These are phyloP conservation scores for Dianthus caryophyllus DNA, from an alignment of 148 eudicot species.

Conservation along the genomic window DNA sequence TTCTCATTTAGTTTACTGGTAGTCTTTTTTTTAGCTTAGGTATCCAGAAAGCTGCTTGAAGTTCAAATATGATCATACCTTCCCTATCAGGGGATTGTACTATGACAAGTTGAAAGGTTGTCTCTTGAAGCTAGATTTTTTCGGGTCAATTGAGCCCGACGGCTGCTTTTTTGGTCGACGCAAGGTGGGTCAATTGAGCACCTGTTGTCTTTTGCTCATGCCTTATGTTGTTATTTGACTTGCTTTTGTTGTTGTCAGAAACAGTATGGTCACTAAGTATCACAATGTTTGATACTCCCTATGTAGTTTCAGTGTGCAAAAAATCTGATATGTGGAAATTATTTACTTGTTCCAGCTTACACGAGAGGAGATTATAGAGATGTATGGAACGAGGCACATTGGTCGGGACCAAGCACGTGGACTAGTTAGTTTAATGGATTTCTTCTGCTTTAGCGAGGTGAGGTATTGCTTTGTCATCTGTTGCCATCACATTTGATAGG, in stretches of 20 bases:
- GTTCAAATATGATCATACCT: slow-evolving; percentile 70
- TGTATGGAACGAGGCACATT: slow-evolving; percentile 93
- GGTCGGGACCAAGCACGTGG: slow-evolving; percentile 93
- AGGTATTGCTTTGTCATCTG: slow-evolving; percentile 18
- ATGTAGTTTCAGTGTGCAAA: background rate
- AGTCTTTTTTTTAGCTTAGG: slow-evolving; percentile 58
- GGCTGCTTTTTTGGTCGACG: slow-evolving; percentile 95
- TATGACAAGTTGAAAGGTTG: slow-evolving; percentile 94
- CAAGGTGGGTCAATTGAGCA: slow-evolving; percentile 47
- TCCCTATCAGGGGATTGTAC: slow-evolving; percentile 90
- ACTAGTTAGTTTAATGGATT: slow-evolving; percentile 97
- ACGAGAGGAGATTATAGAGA: slow-evolving; percentile 59
- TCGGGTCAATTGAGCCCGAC: slow-evolving; percentile 93
- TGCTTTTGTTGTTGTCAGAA: background rate
- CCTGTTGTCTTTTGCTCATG: background rate
- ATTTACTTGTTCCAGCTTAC: slow-evolving; percentile 51
- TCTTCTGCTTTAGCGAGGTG: slow-evolving; percentile 99
- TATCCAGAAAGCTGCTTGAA: slow-evolving; percentile 93
- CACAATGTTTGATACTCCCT: background rate
- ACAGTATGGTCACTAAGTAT: too few relatives aligned
- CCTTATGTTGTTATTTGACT: background rate
- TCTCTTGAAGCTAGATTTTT: slow-evolving; percentile 93
- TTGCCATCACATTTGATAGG: background rate
- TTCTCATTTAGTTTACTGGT: slow-evolving; percentile 1
- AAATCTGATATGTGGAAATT: slow-evolving; percentile 1